Evolutionary conservation across 108 stramenopile species (phyloP).

Genomic region (Cylindrotheca fusiformis): DNA sequence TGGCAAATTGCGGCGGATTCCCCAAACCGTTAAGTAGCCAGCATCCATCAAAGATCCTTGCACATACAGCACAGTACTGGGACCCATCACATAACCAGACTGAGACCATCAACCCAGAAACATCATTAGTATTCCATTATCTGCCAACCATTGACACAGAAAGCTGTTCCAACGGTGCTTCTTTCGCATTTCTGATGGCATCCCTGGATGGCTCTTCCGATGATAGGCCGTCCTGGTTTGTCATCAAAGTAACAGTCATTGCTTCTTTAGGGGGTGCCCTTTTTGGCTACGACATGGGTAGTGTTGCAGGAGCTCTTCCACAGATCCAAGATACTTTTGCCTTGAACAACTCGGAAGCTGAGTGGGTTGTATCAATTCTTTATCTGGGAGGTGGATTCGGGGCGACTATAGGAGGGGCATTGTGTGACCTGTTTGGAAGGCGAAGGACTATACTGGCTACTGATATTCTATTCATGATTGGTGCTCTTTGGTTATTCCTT

Average conservation of each 20-base stretch:
- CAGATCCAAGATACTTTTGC: slow-evolving; percentile 45
- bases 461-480: slow-evolving; percentile 60
- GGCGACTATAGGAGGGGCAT: slow-evolving; percentile 55
- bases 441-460: slow-evolving; percentile 53
- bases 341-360: slow-evolving; percentile 39
- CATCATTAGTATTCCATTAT: no score
- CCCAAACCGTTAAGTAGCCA: no score
- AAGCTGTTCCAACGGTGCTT: neutral
- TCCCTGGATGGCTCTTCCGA: neutral
- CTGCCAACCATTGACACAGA: no score
- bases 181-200: no score
- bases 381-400: slow-evolving; percentile 69
- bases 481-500: slow-evolving; percentile 44
- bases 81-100: no score
- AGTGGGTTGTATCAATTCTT: slow-evolving; percentile 58
- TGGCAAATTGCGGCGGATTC: no score
- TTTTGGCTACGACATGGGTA: slow-evolving; percentile 78
- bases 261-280: slow-evolving; percentile 67
- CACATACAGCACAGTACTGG: no score
- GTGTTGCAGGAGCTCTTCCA: slow-evolving; percentile 60
- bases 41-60: no score
- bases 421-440: slow-evolving; percentile 67
- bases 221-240: slow-evolving; percentile 26
- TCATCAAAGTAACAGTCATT: slow-evolving; percentile 49
- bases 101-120: no score